Base-by-base conservation (phyloP, 2,329 filamentous ascomycete genomes). In the Ilyonectria robusta region DNA sequence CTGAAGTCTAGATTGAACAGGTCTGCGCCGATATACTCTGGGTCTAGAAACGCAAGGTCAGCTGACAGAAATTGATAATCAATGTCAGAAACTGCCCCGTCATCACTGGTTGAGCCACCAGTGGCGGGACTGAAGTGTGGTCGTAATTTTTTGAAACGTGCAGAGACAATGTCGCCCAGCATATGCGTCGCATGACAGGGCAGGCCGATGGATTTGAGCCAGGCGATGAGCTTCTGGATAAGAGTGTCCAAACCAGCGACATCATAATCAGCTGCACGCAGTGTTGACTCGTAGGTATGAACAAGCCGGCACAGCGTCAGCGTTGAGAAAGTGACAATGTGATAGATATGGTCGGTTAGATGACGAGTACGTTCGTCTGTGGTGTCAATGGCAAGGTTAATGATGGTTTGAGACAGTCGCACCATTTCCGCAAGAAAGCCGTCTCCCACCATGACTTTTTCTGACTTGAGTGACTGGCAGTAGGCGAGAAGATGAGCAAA, bases 301-400 rank as follows among this genome's bases (percentile, higher is more conserved):
- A 76, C 42, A 7, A 77, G 57, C n/a, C 66, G 71, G 2, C 71
- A 76, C 0, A 77, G 62, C 0, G 68, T 75, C 1, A 78, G 66
- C 1, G 76, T 74, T 1, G 76, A 73, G 40, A 78, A 77, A 7
- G 70, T 72, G n/a, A 78, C 35, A 19, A 75, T 59, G 33, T 77
- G 76, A 31, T 77, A 78, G 11, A 78, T 77, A 44, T 78, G 76
- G 42, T 78, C 76, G 0, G 76, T 78, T 15, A 78, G 54, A 42
- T 78, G 76, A 0, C 73, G 71, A 13, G 75, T 77, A 1, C 76
- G 73, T 15, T 74, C 76, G 19, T 78, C 76, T 0, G 71, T 44
- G 17, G 75, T 77, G 17, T 76, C 71, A 4, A 78, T 72, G n/a
- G 75, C 76, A 0, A 78, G 70, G 1, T 71, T 74, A 17, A 79